Evolutionary conservation across 2,329 filamentous ascomycete genomes (phyloP).

Genomic region (Lachnellula arida): DNA sequence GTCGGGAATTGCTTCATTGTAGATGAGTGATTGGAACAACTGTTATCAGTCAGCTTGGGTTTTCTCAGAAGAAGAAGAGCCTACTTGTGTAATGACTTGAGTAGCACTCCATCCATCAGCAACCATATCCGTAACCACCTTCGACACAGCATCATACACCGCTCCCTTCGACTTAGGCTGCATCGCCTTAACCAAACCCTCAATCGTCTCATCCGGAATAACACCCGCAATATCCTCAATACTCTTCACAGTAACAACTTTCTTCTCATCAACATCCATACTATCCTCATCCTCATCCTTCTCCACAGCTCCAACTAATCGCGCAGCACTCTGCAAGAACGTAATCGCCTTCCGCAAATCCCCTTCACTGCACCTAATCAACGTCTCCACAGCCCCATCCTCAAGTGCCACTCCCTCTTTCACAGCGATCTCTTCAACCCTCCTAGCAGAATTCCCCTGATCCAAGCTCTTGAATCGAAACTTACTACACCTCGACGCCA

Average conservation of each 20-base stretch:
- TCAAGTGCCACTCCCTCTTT: constrained; percentile 74
- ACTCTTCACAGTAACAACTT: constrained; percentile 68
- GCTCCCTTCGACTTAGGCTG: constrained; percentile 61
- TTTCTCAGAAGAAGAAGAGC: constrained; percentile 16
- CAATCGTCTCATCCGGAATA: constrained; percentile 72
- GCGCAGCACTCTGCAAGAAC: constrained; percentile 88
- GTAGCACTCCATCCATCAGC: constrained; percentile 96
- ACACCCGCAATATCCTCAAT: constrained; percentile 96
- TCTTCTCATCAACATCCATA: constrained; percentile 50
- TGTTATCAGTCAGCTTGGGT: constrained; percentile 31
- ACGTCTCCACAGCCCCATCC: constrained; percentile 72
- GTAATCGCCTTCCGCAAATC: constrained; percentile 96
- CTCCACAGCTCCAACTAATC: constrained; percentile 67
- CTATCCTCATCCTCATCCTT: constrained; percentile 38
- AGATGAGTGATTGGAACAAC: constrained; percentile 78
- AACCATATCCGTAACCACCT: constrained; percentile 82
- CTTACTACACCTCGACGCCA: constrained; percentile 91
- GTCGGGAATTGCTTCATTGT: constrained; percentile 79
- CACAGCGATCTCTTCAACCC: constrained; percentile 77
- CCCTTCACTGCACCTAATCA: constrained; percentile 86
- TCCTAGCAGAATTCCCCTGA: constrained; percentile 72
- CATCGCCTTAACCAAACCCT: constrained; percentile 67
- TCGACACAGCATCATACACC: constrained; percentile 69
- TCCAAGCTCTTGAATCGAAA: constrained; percentile 97
- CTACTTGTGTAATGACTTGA: constrained; percentile 77